A percentile compares a stretch with the other conserved stretches of the same genome.
phyloP scores from a whole-genome alignment of 768 basidiomycete species.

The Lactarius sanguifluus region DNA sequence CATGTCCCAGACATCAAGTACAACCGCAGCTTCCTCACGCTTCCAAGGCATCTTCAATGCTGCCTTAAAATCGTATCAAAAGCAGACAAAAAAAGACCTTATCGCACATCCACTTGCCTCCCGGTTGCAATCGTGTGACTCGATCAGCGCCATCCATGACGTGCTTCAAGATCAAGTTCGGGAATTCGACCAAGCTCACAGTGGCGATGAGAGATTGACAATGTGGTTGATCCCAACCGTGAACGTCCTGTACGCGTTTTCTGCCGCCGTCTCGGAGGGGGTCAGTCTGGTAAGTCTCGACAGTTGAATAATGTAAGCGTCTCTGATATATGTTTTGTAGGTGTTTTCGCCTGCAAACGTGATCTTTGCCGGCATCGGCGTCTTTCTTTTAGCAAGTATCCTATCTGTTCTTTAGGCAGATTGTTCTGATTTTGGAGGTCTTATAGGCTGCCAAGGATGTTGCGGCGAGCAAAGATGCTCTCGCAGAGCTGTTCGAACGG shows the following conservation, averaged over 20 bases:
- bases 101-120: not conserved
- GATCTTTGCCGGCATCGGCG: not conserved
- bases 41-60: not conserved
- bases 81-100: not conserved
- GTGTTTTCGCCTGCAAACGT: not conserved
- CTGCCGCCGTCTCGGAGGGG: not conserved
- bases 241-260: not conserved
- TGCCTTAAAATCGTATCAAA: not conserved
- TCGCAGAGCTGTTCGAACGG: not conserved
- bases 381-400: not conserved
- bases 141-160: not conserved
- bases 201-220: not conserved
- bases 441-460: not conserved
- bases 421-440: not conserved
- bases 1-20: not conserved
- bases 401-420: not conserved
- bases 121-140: not conserved
- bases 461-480: not conserved
- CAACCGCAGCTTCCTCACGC: not conserved
- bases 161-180: not conserved
- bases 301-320: no score
- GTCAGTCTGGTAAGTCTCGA: not conserved
- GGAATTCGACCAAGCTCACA: not conserved
- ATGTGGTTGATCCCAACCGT: not conserved
- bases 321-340: not conserved